Percentiles rank a stretch among this genome's conserved stretches.
These are phyloP conservation scores for Phytophthora hibernalis DNA, from an alignment of 352 stramenopile genomes.

Conservation along the genomic window DNA sequence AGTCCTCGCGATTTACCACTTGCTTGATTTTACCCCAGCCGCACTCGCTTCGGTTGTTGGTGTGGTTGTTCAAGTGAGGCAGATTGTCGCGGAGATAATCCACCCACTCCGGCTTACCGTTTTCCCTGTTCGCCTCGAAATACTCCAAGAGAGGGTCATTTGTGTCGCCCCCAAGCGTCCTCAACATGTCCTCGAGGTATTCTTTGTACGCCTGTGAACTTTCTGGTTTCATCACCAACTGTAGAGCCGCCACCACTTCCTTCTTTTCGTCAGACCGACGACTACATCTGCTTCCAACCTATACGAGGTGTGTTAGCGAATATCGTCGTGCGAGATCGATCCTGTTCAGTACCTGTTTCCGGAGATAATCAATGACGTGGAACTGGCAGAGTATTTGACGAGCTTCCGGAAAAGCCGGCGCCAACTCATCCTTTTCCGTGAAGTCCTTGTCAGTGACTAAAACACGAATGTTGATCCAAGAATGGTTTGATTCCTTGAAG, in stretches of 20 bases:
- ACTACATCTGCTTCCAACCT: slow-evolving; percentile 13
- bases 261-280: background rate
- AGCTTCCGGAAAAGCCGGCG: background rate
- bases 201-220: slow-evolving; percentile 3
- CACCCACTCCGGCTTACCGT: slow-evolving; percentile 8
- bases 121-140: slow-evolving; percentile 21
- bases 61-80: slow-evolving; percentile 10
- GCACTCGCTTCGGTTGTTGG: slow-evolving; percentile 13
- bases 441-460: slow-evolving; percentile 24
- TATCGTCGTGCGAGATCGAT: background rate
- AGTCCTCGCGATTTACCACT: background rate
- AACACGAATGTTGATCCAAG: slow-evolving; percentile 14
- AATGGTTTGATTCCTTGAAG: slow-evolving; percentile 19
- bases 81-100: slow-evolving; percentile 12
- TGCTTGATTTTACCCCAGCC: slow-evolving; percentile 17
- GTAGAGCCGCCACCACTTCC: background rate
- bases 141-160: slow-evolving; percentile 13
- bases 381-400: slow-evolving; percentile 13
- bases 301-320: no score
- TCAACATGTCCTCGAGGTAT: slow-evolving; percentile 3
- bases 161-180: slow-evolving; percentile 7
- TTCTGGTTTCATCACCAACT: slow-evolving; percentile 21
- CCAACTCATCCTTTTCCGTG: slow-evolving; percentile 2
- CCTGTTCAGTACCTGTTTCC: background rate
- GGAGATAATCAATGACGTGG: slow-evolving; percentile 9